Conservation (phyloP, 306 rosid species). For the Quercus gilva region DNA sequence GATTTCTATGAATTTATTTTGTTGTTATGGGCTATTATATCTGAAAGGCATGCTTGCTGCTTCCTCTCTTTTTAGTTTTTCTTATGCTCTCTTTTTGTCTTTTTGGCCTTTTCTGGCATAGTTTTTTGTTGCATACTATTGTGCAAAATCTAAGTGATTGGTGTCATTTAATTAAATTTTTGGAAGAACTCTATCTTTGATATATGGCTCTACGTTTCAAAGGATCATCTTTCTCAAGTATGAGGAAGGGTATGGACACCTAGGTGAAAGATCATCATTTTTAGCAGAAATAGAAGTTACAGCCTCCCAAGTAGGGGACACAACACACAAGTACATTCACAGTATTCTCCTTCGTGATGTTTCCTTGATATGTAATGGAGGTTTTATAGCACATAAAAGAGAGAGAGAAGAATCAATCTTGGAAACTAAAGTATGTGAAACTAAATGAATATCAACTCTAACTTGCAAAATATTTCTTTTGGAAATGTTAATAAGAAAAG, state of each 20-base stretch:
- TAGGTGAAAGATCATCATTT: neutral
- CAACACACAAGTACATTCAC: neutral
- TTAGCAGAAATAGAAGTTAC: too few species aligned
- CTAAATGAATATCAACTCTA: neutral
- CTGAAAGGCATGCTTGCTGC: neutral
- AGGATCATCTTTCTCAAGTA: neutral
- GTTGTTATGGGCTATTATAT: neutral
- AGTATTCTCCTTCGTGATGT: neutral
- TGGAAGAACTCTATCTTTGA: neutral
- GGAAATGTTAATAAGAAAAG: neutral
- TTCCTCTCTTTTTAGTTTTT: neutral
- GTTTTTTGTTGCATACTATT: neutral
- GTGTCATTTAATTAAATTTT: neutral
- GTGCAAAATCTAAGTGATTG: neutral
- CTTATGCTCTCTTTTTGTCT: neutral
- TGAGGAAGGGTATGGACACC: neutral
- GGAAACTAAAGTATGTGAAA: neutral
- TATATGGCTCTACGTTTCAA: neutral
- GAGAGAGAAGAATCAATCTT: neutral
- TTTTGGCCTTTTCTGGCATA: neutral
- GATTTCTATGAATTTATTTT: neutral
- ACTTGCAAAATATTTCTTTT: neutral
- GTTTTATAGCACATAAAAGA: neutral
- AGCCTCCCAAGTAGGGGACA: neutral
- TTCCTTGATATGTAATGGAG: neutral